A percentile compares a stretch with the other conserved stretches of the same genome.
phyloP scores from a whole-genome alignment of 129 eudicot species.

The Tagetes erecta region DNA sequence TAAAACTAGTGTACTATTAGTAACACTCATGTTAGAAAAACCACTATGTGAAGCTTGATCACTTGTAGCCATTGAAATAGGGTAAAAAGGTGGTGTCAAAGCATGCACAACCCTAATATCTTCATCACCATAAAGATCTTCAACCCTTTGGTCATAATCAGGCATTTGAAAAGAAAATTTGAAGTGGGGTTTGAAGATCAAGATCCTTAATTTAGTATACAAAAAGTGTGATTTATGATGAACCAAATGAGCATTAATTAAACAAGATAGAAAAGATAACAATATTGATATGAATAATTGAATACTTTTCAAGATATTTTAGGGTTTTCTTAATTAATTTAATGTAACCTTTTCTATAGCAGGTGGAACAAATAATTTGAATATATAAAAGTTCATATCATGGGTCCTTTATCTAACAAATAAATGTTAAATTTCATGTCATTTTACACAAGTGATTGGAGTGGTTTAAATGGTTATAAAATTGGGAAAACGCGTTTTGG shows the following conservation, averaged over 20 bases:
- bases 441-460: slow-evolving; percentile 32
- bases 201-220: slow-evolving; percentile 25
- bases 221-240: slow-evolving; percentile 26
- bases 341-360: slow-evolving; percentile 17
- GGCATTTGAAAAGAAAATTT: slow-evolving; percentile 25
- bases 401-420: slow-evolving; percentile 32
- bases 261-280: slow-evolving; percentile 28
- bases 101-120: slow-evolving; percentile 39
- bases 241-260: slow-evolving; percentile 21
- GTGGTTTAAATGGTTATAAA: slow-evolving; percentile 28
- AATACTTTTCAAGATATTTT: slow-evolving; percentile 26
- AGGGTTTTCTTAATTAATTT: slow-evolving; percentile 13
- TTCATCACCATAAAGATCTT: slow-evolving; percentile 34
- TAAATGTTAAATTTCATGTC: slow-evolving; percentile 17
- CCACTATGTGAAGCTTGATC: slow-evolving; percentile 29
- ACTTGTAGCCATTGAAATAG: slow-evolving; percentile 34
- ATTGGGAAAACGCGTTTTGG: slow-evolving; percentile 31
- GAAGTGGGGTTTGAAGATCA: slow-evolving; percentile 29
- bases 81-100: slow-evolving; percentile 30
- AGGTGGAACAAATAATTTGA: slow-evolving; percentile 28
- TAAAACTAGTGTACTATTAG: slow-evolving; percentile 44
- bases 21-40: slow-evolving; percentile 31
- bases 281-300: slow-evolving; percentile 21
- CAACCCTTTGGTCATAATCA: slow-evolving; percentile 27
- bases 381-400: slow-evolving; percentile 28